Conservation (phyloP, 2,329 filamentous ascomycete species). For the Stenocarpella maydis region DNA sequence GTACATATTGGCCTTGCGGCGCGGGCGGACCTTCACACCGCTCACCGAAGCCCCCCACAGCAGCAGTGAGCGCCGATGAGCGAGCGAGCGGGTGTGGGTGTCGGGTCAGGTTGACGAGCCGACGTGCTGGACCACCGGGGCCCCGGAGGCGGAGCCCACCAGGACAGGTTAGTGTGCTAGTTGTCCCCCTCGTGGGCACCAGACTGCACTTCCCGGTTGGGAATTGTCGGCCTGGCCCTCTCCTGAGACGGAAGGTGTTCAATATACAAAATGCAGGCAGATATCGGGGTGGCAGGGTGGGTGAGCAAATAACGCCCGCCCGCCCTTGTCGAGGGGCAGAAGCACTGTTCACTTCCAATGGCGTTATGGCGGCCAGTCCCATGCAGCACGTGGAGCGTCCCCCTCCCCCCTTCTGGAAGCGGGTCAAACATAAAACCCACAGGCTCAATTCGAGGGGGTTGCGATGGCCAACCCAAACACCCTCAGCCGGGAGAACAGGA, state of each 20-base stretch:
- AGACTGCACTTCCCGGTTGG: background rate
- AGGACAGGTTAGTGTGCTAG: background rate
- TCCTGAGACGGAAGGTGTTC: background rate
- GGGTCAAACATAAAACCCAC: background rate
- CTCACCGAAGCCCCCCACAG: constrained; percentile 13
- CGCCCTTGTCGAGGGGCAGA: background rate
- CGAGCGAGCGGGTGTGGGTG: too few species aligned
- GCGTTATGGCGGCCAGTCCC: background rate
- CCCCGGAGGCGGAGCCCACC: background rate
- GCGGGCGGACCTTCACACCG: constrained; percentile 19
- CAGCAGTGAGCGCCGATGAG: background rate
- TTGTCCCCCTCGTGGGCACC: background rate
- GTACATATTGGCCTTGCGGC: background rate
- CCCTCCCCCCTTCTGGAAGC: background rate
- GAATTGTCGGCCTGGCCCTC: background rate
- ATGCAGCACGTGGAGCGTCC: background rate
- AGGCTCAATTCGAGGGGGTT: background rate
- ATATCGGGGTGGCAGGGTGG: background rate
- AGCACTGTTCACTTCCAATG: background rate
- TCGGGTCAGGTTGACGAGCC: constrained; percentile 3
- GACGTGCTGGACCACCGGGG: background rate
- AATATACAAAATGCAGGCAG: background rate
- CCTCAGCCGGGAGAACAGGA: background rate
- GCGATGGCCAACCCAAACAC: background rate
- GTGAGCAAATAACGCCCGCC: background rate